Base-by-base conservation (phyloP, 805 yeast genomes). In the Lipomyces orientalis region DNA sequence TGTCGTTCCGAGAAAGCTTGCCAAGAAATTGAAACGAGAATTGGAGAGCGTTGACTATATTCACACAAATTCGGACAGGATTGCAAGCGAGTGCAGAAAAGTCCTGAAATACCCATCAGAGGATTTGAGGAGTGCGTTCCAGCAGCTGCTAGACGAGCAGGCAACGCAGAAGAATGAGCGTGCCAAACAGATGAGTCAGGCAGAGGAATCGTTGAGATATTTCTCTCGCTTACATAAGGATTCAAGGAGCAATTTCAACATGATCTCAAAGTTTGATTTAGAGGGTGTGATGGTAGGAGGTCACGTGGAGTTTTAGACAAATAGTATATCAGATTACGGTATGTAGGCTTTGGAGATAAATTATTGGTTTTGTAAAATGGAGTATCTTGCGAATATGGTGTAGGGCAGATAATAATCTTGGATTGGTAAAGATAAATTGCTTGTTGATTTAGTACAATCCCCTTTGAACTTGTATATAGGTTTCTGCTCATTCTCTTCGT, bases 1-100 rank as follows among this genome's bases (percentile, higher is more conserved):
- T 73, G 97, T 98, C 0, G 87, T 91, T 73, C 96, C 97, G 22
- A 82, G 92, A 71, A 93, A 93, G 66, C 84, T 92, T 66, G 92
- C 95, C 0, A 82, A 84, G 59, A 91, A 90, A 77, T 85, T 94
- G 71, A 85, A 85, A 70, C 75, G 75, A 6, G 90, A 89, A 74
- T 81, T 95, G 43, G 82, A 82, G 54, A 85, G 84, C 16, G 78
- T 87, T 72, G 97, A 93, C 68, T 95, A 93, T 74, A 87, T 90
- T 12, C 95, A 90, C 73, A 74, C 82, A 57, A 94, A 93, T 76
- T 87, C 97, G 0, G 85, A 84, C 59, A 83, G 99, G 68, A 85
- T 95, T 7, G 83, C 97, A 0, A 87, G 86, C 71, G 98, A 94
- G 76, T 90, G 92, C 66, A 83, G 95, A 35, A 87, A 87, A 73